Base-by-base conservation (phyloP, 768 basidiomycete species). In the Leccinum barrowsii region DNA sequence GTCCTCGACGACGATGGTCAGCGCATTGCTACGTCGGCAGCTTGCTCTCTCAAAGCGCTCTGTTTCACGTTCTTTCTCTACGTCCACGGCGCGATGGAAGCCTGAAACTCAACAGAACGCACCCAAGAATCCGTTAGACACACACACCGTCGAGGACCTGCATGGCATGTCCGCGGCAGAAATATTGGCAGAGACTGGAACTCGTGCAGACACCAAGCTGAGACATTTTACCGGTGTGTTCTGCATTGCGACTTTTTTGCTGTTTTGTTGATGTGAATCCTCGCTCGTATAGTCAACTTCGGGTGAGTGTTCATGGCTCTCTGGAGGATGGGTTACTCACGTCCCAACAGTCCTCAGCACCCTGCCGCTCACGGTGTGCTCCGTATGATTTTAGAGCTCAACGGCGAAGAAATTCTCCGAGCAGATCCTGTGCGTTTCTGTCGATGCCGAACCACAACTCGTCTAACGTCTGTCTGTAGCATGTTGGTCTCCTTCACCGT, bases 351-450 rank as follows among this genome's bases (percentile, higher is more conserved):
- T 61, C 96, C 96, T 55, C 96, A 99, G 73, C 96, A 99, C 78
- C 96, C 96, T 56, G 97, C 97, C 55, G 97, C 97, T 15, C 97
- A 99, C 73, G 97, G 97, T 70, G 97, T 99, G 74, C 82, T 99
- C 42, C 90, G 97, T 58, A 83, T 99, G 80, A 99, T 99, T 72
- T 77, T 99, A 55, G 97, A 99, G 75, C 77, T 99, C 66, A 98
- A 98, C 69, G 96, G 96, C 65, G 96, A 99, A 74, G 94, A 94
- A 75, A 91, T 94, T 67, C 78, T 94, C 47, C 85, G 92, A 42
- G 85, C 89, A 7, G 92, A 93, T 72, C 90, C 92, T 19, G 90
- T 90, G 63, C 50, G 85, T 59, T 35, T 34, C 0, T 28, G 4
- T 52, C 7, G 2, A 42, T 6, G 19, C 52, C 50, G 32, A 37